A percentile compares a stretch with the other conserved stretches of the same genome.
Conservation (phyloP, 495 filamentous ascomycete genomes). For the Penicillium salamii region DNA sequence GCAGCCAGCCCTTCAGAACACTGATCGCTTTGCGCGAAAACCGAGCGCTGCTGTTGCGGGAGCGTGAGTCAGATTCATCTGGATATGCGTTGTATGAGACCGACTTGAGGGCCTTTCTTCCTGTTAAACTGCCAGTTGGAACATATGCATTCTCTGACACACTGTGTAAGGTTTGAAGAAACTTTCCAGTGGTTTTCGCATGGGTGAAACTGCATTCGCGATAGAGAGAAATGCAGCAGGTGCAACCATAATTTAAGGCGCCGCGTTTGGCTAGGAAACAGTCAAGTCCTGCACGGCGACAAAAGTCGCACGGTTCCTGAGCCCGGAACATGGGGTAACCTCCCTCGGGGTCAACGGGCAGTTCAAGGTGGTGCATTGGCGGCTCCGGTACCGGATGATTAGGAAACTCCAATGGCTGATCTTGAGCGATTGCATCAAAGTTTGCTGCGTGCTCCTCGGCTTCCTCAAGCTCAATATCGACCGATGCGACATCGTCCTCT, state of each 20-base stretch:
- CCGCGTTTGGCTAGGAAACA: conserved; percentile 73
- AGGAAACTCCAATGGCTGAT: conserved; percentile 37
- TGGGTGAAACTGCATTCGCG: conserved; percentile 70
- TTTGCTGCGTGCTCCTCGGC: conserved; percentile 32
- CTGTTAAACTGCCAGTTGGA: conserved; percentile 32
- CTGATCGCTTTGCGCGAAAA: conserved; percentile 72
- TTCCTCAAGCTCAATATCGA: conserved; percentile 38
- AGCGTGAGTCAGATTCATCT: conserved; percentile 41
- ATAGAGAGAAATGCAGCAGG: conserved; percentile 73
- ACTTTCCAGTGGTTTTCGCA: conserved; percentile 42
- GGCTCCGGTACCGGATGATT: conserved; percentile 29
- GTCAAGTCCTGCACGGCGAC: conserved; percentile 62
- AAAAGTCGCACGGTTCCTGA: conserved; percentile 67
- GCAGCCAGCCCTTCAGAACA: conserved; percentile 75
- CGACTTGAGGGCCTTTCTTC: conserved; percentile 40
- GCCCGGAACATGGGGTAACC: conserved; percentile 48
- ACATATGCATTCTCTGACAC: conserved; percentile 48
- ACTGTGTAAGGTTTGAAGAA: conserved; percentile 50
- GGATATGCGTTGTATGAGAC: conserved; percentile 33
- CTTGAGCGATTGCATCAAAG: conserved; percentile 35
- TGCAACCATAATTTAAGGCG: conserved; percentile 66
- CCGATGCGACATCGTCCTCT: conserved; percentile 43
- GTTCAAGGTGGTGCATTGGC: conserved; percentile 20
- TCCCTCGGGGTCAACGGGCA: conserved; percentile 31
- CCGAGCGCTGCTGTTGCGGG: conserved; percentile 57